These are phyloP conservation scores for Psilocybe tampanensis DNA, from an alignment of 768 basidiomycete genomes.

Conservation along the genomic window DNA sequence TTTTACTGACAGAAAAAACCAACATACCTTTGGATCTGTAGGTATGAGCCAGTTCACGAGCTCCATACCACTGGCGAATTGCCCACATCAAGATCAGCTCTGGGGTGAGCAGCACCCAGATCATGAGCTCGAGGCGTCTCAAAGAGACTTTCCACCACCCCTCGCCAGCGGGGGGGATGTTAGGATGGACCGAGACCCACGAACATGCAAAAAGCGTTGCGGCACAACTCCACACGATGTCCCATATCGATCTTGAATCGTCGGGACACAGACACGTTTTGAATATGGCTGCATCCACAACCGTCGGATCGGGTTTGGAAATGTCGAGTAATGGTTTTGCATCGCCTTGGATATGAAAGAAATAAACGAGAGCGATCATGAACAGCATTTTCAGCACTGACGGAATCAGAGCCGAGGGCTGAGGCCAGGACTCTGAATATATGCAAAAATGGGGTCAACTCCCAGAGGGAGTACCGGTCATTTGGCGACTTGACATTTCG, in stretches of 20 bases:
- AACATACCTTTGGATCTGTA: neutral
- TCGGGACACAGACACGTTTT: neutral
- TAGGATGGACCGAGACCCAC: conserved; percentile 1
- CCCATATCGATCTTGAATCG: neutral
- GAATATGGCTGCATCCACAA: neutral
- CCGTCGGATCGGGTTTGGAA: neutral
- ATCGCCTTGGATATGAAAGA: neutral
- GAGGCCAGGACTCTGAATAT: neutral
- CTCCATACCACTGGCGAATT: conserved; percentile 1
- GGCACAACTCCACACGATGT: neutral
- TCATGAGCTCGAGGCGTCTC: neutral
- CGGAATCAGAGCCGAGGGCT: neutral
- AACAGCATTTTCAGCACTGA: neutral
- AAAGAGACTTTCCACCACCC: neutral
- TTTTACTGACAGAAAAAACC: no score
- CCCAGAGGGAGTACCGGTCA: neutral
- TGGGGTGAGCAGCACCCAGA: neutral
- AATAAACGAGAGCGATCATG: neutral
- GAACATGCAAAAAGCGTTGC: neutral
- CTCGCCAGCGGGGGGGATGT: neutral
- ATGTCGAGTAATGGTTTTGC: neutral
- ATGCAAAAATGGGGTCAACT: neutral
- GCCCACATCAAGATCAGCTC: neutral
- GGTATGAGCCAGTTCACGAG: neutral
- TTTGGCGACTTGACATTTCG: neutral